Evolutionary conservation across 345 rosid genomes (phyloP), one percentile per base, ranked within the genome.

Genomic region (Xanthoceras sorbifolium): DNA sequence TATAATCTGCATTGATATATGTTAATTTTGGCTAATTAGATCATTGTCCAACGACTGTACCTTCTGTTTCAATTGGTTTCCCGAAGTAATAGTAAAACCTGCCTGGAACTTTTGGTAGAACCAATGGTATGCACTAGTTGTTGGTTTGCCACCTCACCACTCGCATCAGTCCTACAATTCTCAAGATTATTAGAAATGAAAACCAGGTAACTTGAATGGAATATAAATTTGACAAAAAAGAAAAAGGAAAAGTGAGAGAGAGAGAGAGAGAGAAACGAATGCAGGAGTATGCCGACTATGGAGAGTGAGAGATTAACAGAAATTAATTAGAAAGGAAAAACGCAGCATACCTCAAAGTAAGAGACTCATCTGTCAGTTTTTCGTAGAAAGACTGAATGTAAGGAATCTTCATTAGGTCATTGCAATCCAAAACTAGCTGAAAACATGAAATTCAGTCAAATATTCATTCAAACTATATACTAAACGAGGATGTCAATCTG

Each of bases 321-420:
- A 57, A 42, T 44, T 50, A 69, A 52, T 25, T 25, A 29, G 60
- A 55, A 67, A 32, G 6, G 29, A 59, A 61, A 15, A 34, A 40
- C n/a, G 26, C 4, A 57, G n/a, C 9, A 3, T 81, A 89, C 92
- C 92, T 82, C 48, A 74, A 64, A 46, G 42, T 77, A 44, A 36
- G 71, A 31, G 52, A 23, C 1, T 54, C 74, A 2, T 32, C 69
- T 26, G 74, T 77, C 3, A 17, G 20, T 59, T 79, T 67, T 75
- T 77, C 67, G 26, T 82, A 68, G 17, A 55, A 54, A 42, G 82
- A 78, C 70, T 80, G 82, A 6, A 81, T 22, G 18, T 57, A 14
- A 31, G 92, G 92, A n/a, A 87, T 87, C 68, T 71, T 80, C 86
- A 87, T 85, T 36, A 62, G 79, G 34, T 89, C 92, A 59, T 87